Conservation (phyloP, 495 filamentous ascomycete genomes). For the Penicillium arizonense region DNA sequence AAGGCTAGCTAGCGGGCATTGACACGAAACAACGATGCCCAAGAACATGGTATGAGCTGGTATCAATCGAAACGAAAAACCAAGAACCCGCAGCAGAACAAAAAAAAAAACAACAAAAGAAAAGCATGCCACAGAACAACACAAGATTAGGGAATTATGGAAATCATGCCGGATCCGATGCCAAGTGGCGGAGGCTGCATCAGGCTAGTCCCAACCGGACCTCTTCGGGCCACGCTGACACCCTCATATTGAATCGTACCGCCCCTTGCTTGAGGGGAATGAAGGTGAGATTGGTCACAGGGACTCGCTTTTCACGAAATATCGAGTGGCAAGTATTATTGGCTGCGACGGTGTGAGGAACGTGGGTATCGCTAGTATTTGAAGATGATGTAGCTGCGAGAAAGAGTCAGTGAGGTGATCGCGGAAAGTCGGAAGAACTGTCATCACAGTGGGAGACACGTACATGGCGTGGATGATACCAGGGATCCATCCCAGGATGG, state of each 20-base stretch:
- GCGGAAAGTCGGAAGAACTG: not conserved
- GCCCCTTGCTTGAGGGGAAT: not conserved
- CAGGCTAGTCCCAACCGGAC: conserved; percentile 31
- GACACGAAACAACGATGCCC: conserved; percentile 29
- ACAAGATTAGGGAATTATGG: conserved; percentile 29
- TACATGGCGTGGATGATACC: conserved; percentile 76
- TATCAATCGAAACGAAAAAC: conserved; percentile 40
- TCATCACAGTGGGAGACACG: conserved; percentile 12
- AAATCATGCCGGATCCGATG: conserved; percentile 20
- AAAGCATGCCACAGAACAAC: conserved; percentile 7
- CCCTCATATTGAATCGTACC: conserved; percentile 13
- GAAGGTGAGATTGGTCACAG: not conserved
- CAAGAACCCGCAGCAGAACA: conserved; percentile 16
- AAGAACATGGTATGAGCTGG: conserved; percentile 38
- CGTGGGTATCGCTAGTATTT: conserved; percentile 43
- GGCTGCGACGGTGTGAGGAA: not conserved
- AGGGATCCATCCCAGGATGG: conserved; percentile 77
- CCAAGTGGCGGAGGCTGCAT: conserved; percentile 32
- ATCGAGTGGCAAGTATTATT: conserved; percentile 1
- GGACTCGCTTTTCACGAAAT: not conserved
- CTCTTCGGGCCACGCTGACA: conserved; percentile 30
- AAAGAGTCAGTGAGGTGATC: not conserved
- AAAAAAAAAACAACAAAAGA: conserved; percentile 11
- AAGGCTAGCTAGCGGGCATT: conserved; percentile 32
- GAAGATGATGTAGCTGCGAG: conserved; percentile 53